Percentiles rank a stretch among this genome's conserved stretches.
These are phyloP conservation scores for Parastagonospora nodorum DNA, from an alignment of 2,329 filamentous ascomycete species.

Conservation along the genomic window DNA sequence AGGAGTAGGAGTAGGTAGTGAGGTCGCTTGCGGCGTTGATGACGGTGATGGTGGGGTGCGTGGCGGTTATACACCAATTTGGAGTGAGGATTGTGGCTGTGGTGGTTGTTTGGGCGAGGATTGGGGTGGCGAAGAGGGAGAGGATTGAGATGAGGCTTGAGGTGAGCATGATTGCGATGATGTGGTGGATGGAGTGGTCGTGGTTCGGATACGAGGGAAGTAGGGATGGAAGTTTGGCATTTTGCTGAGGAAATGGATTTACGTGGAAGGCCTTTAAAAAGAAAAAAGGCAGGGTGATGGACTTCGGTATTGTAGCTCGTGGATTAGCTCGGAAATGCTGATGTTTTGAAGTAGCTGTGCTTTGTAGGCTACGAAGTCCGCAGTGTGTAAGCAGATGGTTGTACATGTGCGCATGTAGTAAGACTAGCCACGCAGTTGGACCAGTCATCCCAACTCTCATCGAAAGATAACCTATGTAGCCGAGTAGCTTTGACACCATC, in stretches of 20 bases:
- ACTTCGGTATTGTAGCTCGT: slow-evolving; percentile 1
- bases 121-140: slow-evolving; percentile 2
- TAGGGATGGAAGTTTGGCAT: slow-evolving; percentile 12
- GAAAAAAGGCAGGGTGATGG: neutral
- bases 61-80: slow-evolving; percentile 11
- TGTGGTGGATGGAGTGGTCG: neutral
- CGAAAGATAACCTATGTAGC: too few species aligned
- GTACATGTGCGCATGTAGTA: slow-evolving; percentile 1
- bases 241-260: neutral
- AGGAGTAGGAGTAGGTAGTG: slow-evolving; percentile 9
- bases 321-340: neutral
- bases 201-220: slow-evolving; percentile 8
- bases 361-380: slow-evolving; percentile 1
- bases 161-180: slow-evolving; percentile 1
- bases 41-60: slow-evolving; percentile 9
- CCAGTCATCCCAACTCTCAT: too few species aligned
- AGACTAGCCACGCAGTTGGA: neutral
- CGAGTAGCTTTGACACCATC: too few species aligned
- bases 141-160: slow-evolving; percentile 1
- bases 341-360: neutral
- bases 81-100: slow-evolving; percentile 15
- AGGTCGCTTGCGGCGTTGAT: neutral
- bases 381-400: neutral
- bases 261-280: neutral
- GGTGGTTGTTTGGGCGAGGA: slow-evolving; percentile 5